Evolutionary conservation across 805 yeast species (phyloP), one percentile per base, ranked within the genome.

Genomic region (Kodamaea hsintzibuensis): DNA sequence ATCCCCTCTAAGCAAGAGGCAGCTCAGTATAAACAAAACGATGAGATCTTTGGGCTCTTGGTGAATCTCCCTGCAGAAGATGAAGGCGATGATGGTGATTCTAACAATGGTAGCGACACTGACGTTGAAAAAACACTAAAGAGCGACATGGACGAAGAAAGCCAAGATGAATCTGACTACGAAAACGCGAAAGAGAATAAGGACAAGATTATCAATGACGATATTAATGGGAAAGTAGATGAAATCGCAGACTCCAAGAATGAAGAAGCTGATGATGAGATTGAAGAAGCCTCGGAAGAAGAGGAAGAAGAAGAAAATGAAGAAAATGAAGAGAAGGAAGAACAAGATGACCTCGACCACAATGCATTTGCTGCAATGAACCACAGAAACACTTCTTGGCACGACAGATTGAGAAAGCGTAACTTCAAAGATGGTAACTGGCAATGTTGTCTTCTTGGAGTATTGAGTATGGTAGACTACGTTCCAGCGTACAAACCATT

Each of bases 341-440:
- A 49, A 27, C 38, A 42, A 22, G 18, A 58, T 2, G 61, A 52
- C 9, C 53, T 50, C 9, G 67, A 55, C 1, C 80, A 72, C 58
- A 79, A 79, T 57, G 85, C 84, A 0, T 75, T 77, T 56, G 60
- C 69, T 1, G 70, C 74, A 2, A 70, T 88, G 60, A 82, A 84
- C 54, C 81, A 83, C 66, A 75, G 86, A 52, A 84, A 84, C 43
- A 70, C 73, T 0, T 70, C 84, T 10, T 95, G 98, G 97, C 82
- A 84, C 55, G 96, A 88, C 30, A 76, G 96, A 42, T 75, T 93
- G 16, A 80, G 85, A 12, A 85, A 82, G 52, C 82, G 97, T 52
- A 81, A 82, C 57, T 95, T 89, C 67, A 83, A 80, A 61, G 91
- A 90, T 62, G 96, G 97, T 3, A 84, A 83, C 52, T 93, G 98